These are phyloP conservation scores for Nakaseomyces glabratus DNA, from an alignment of 1,139 yeast species.

Conservation along the genomic window DNA sequence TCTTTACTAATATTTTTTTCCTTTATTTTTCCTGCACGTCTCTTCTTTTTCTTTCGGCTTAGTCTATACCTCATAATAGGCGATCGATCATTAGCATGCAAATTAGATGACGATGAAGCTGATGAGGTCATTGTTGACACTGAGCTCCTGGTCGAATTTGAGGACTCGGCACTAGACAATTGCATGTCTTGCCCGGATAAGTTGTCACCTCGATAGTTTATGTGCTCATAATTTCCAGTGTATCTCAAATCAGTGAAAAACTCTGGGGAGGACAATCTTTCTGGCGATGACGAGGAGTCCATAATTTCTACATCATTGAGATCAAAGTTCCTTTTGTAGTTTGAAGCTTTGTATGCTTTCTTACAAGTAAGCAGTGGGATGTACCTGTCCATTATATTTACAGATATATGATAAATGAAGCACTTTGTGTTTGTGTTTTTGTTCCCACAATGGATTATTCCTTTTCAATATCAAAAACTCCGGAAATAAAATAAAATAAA, in stretches of 20 bases:
- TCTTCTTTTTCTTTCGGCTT: conserved; percentile 11
- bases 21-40: conserved; percentile 3
- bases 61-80: too few relatives aligned
- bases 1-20: conserved; percentile 6
- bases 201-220: conserved; percentile 11
- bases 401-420: too few relatives aligned
- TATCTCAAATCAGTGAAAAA: conserved; percentile 23
- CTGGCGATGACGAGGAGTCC: conserved; percentile 22
- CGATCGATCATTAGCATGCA: too few relatives aligned
- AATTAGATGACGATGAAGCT: too few relatives aligned
- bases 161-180: neutral
- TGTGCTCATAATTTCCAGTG: conserved; percentile 22
- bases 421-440: too few relatives aligned
- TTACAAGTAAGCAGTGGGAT: conserved; percentile 30
- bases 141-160: neutral
- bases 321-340: conserved; percentile 16
- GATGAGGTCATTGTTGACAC: too few relatives aligned
- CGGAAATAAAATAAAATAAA: too few relatives aligned
- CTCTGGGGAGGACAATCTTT: conserved; percentile 26
- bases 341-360: conserved; percentile 22
- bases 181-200: neutral
- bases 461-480: too few relatives aligned
- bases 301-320: conserved; percentile 12
- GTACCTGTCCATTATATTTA: conserved; percentile 31
- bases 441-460: too few relatives aligned